Base-by-base conservation (phyloP, 345 rosid genomes). In the Salix arbutifolia region DNA sequence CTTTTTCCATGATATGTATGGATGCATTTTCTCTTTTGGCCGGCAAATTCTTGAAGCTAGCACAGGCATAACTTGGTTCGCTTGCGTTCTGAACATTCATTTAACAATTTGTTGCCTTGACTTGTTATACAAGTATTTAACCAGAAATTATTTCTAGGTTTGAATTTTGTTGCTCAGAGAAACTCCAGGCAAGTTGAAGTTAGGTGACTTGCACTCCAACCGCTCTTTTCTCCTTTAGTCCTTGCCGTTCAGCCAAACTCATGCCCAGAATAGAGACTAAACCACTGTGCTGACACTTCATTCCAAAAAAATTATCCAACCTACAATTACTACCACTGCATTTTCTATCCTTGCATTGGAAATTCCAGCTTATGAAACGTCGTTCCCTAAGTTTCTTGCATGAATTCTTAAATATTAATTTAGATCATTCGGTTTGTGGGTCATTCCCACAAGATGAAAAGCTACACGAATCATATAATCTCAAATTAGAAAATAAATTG, bases 171-270 rank as follows among this genome's bases (percentile, higher is more conserved):
- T 53, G 30, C 61, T 50, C 25, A 23, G 8, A 40, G n/a, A 62
- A 75, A 64, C 64, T 65, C 44, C 50, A 13, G 40, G 10, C 62
- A 58, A 53, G 79, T 72, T 25, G 28, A 82, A 80, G 91, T 90
- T 84, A 42, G 97, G 90, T 90, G 89, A 77, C 89, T 86, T 86
- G 82, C 87, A 76, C 79, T 71, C 85, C 88, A 90, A 82, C 98
- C 82, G 87, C 91, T 83, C 80, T 81, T 79, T 83, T 82, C 60
- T 56, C 75, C 58, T 33, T 7, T 26, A 64, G 60, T 77, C 82
- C 31, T 73, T 69, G 5, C 44, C 60, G 33, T 73, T 68, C 65
- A 72, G 67, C 83, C 80, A 82, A 76, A 81, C 35, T 64, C 46
- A 60, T 23, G 53, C 25, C 74, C 74, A 62, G 72, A 60, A 75